Conservation (phyloP, 139 green algal genomes). For the Tetraselmis chui region DNA sequence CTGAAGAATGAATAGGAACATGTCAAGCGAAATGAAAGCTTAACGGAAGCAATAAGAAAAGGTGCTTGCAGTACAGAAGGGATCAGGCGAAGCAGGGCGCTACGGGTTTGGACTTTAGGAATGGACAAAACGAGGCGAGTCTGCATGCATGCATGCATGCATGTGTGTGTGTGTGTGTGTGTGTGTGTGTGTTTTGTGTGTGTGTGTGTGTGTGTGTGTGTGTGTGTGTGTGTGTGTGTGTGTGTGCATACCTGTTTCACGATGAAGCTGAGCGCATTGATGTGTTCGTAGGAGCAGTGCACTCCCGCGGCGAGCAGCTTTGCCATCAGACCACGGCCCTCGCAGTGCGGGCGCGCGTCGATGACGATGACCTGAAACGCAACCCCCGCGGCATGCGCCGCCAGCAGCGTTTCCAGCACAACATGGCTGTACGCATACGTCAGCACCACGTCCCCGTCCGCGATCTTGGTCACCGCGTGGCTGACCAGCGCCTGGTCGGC, state of each 20-base stretch:
- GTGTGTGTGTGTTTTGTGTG: no score
- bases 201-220: no score
- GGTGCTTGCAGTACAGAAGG: no score
- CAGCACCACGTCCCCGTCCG: conserved; percentile 83
- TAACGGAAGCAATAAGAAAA: no score
- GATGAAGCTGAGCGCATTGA: conserved; percentile 71
- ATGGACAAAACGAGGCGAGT: no score
- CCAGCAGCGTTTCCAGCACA: conserved; percentile 49
- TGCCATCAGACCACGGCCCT: conserved; percentile 62
- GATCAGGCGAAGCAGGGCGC: no score
- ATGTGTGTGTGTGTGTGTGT: no score
- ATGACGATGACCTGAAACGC: conserved; percentile 18
- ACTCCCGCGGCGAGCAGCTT: conserved; percentile 54
- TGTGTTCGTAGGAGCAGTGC: conserved; percentile 63
- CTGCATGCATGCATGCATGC: no score
- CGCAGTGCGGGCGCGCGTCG: conserved; percentile 48
- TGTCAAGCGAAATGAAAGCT: no score
- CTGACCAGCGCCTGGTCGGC: conserved; percentile 64
- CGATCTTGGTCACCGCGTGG: conserved; percentile 67
- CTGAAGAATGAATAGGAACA: no score
- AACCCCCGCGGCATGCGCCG: conserved; percentile 32
- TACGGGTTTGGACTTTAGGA: no score
- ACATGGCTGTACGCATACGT: conserved; percentile 74
- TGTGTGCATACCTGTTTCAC: conserved; percentile 64
- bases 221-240: no score